Base-by-base conservation (phyloP, 495 filamentous ascomycete species). In the Daldinia bambusicola region DNA sequence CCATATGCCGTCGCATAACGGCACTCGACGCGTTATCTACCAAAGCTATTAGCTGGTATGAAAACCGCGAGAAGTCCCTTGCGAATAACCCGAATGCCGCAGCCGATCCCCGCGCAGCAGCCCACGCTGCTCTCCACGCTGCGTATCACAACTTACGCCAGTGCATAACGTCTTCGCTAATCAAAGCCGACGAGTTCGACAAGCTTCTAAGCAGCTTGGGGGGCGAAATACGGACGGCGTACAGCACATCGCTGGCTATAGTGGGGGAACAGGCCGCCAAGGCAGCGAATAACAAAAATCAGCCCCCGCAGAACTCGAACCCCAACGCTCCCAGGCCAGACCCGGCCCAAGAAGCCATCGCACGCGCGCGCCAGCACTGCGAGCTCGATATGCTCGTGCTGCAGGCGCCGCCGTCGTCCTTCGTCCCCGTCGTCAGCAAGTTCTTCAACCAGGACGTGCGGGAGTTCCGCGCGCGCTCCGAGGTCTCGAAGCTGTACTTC, bases 1-100 rank as follows among this genome's bases (percentile, higher is more conserved):
- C 89, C 43, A 84, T 88, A 61, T 92, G 89, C 77, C 90, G 88
- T 55, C 87, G 86, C 32, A 84, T 94, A 34, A 20, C 60, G 7
- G 81, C 84, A 34, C 77, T 88, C 31, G 83, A 86, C 66, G 64
- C 74, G 9, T 71, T 82, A 16, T 75, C 80, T 32, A 76, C 55
- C 22, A 72, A 77, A 18, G 78, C 83, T 0, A 76, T 78, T 8
- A 71, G 66, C 26, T 82, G 79, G 74, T 85, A 81, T 66, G 75
- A 84, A 53, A 69, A 57, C 22, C 72, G 65, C 48, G 59, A 74
- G 43, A 75, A 71, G 50, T 18, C 64, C 13, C 30, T 22, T 43
- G 59, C 63, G 37, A 70, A 52, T 30, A 52, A 59, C n/a, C 10
- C 65, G 10, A 63, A 58, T 10, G 55, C 63, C 14, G 57, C 75